Evolutionary conservation across 192 early-diverging fungal genomes (phyloP).

Genomic region (Diversispora eburnea): DNA sequence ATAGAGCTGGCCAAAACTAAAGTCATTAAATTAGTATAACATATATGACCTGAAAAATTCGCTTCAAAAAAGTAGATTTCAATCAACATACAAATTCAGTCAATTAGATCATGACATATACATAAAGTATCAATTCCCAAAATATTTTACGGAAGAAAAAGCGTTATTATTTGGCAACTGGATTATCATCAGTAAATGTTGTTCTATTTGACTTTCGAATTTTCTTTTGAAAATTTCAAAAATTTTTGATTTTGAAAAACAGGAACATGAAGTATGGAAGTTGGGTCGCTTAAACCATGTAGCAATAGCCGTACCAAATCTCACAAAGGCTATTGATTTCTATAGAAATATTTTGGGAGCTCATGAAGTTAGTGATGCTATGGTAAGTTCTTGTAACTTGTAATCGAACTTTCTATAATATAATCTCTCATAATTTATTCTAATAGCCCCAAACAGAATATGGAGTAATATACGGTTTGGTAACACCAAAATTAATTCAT

Average conservation of each 20-base stretch:
- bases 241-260: background rate
- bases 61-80: too few relatives aligned
- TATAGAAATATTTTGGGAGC: constrained; percentile 71
- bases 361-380: constrained; percentile 58
- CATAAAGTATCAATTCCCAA: too few relatives aligned
- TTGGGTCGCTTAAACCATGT: constrained; percentile 79
- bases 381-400: constrained; percentile 38
- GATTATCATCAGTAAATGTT: too few relatives aligned
- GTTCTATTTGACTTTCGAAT: too few relatives aligned
- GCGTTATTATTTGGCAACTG: too few relatives aligned
- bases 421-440: background rate
- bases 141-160: too few relatives aligned
- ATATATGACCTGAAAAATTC: too few relatives aligned
- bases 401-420: constrained; percentile 2
- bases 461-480: constrained; percentile 84
- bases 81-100: too few relatives aligned
- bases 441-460: constrained; percentile 68
- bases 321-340: constrained; percentile 65
- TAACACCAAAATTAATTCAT: constrained; percentile 82
- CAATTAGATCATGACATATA: too few relatives aligned
- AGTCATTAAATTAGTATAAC: too few relatives aligned
- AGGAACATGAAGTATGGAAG: constrained; percentile 51
- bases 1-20: too few relatives aligned
- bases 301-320: constrained; percentile 75
- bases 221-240: too few relatives aligned